Percentiles rank a stretch among this genome's conserved stretches.
phyloP scores from a whole-genome alignment of 2,329 filamentous ascomycete species.

The Leptoxyphium fumago region DNA sequence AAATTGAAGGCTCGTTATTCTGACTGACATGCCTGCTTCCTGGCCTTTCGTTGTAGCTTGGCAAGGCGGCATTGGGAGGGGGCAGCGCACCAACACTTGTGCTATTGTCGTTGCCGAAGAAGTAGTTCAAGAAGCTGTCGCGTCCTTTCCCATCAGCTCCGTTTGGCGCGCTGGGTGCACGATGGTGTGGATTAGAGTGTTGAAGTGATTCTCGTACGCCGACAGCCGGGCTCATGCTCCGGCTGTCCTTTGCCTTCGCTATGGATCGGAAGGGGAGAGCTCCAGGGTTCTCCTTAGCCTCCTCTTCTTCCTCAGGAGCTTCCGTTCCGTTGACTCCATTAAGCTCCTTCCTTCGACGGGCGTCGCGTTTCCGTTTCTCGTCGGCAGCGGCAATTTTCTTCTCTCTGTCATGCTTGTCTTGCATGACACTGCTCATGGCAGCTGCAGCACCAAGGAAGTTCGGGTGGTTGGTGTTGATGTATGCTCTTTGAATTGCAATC shows the following conservation, averaged over 20 bases:
- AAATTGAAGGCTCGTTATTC: slow-evolving; percentile 64
- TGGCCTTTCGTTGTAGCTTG: slow-evolving; percentile 23
- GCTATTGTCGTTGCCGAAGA: slow-evolving; percentile 87
- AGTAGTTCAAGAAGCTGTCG: slow-evolving; percentile 95
- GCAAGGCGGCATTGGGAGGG: slow-evolving; percentile 24
- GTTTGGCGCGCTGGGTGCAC: slow-evolving; percentile 6
- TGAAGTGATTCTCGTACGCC: slow-evolving; percentile 33
- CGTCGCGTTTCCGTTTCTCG: slow-evolving; percentile 74
- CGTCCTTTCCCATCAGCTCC: slow-evolving; percentile 46
- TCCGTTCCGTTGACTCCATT: slow-evolving; percentile 61
- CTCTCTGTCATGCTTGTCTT: slow-evolving; percentile 86
- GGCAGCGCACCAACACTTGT: slow-evolving; percentile 22
- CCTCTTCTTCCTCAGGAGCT: slow-evolving; percentile 49
- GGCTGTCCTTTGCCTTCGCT: slow-evolving; percentile 36
- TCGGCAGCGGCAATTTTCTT: slow-evolving; percentile 66
- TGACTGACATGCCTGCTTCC: slow-evolving; percentile 60
- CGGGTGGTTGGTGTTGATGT: slow-evolving; percentile 98
- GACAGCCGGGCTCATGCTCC: slow-evolving; percentile 73
- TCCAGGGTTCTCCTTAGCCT: slow-evolving; percentile 30
- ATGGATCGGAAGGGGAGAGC: slow-evolving; percentile 39
- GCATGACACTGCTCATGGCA: slow-evolving; percentile 94
- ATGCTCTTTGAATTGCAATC: slow-evolving; percentile 92
- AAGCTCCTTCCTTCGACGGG: slow-evolving; percentile 67
- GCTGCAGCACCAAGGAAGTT: slow-evolving; percentile 95
- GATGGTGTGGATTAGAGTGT: slow-evolving; percentile 30